These are phyloP conservation scores for Colletotrichum ledebouriae DNA, from an alignment of 2,329 filamentous ascomycete species.

Conservation along the genomic window DNA sequence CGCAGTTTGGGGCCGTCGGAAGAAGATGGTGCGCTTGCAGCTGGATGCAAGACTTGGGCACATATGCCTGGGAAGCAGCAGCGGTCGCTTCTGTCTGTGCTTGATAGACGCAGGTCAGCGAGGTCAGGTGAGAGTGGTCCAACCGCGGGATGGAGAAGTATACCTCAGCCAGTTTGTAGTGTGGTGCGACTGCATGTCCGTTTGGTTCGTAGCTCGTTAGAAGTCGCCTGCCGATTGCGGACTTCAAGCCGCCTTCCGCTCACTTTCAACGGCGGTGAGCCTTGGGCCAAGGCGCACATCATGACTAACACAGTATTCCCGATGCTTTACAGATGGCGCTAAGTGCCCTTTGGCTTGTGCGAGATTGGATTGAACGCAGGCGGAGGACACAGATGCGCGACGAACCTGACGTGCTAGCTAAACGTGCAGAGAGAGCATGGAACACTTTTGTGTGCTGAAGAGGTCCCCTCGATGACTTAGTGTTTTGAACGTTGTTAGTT, in stretches of 20 bases:
- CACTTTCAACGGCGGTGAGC: too few species aligned
- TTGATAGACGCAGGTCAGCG: slow-evolving; percentile 28
- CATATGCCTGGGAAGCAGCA: slow-evolving; percentile 7
- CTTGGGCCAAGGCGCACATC: too few species aligned
- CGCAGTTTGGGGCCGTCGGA: slow-evolving; percentile 1
- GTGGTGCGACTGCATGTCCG: too few species aligned
- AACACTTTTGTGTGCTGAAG: not conserved
- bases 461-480: slow-evolving; percentile 6
- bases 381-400: not conserved
- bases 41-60: slow-evolving; percentile 28
- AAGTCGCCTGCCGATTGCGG: too few species aligned
- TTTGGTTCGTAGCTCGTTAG: too few species aligned
- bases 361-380: not conserved
- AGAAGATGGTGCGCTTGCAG: slow-evolving; percentile 14
- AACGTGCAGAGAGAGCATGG: not conserved
- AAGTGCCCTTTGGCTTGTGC: not conserved
- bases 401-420: slow-evolving; percentile 8
- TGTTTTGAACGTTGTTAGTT: not conserved
- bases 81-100: slow-evolving; percentile 37
- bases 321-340: slow-evolving; percentile 17
- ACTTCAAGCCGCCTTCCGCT: too few species aligned
- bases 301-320: not conserved
- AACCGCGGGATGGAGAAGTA: not conserved
- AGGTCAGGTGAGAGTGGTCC: slow-evolving; percentile 15
- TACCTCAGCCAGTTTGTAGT: too few species aligned